Base-by-base conservation (phyloP, 768 basidiomycete species). In the Exsudoporus frostii region DNA sequence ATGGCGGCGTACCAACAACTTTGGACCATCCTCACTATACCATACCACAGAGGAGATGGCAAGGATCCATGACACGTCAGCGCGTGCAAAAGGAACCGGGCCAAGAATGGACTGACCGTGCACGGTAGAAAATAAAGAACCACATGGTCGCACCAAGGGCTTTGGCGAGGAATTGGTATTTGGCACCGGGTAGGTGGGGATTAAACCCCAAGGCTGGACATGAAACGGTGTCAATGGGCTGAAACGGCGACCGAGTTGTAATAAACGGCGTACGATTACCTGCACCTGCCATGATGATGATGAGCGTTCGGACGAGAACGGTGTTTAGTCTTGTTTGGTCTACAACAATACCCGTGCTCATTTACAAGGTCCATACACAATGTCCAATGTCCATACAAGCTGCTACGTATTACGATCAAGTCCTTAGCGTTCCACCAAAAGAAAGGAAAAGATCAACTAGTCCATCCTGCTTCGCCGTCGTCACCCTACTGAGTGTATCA, bases 81-180 rank as follows among this genome's bases (percentile, higher is more conserved):
- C 15, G 13, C 11, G 7, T 13, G 55, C 39, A 44, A 27, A 33
- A 27, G 42, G 29, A n/a, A n/a, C n/a, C 11, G 27, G 36, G 17
- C 24, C 43, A 8, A 10, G 27, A n/a, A 29, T 1, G n/a, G 9
- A 78, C 88, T 65, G 64, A 96, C 94, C 92, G 79, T 58, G 90
- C 88, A 51, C 94, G 85, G 74, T 95, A 97, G 78, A 97, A 96
- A 68, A 97, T 93, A 78, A 94, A 97, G 83, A 96, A 96, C 94
- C 94, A 97, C 94, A 97, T 96, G 24, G 85, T 82, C 32, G 93
- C 94, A 45, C 94, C 94, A 41, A 97, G 76, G 55, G 83, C 84
- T 72, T 93, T 94, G 25, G 88, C 81, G 29, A 95, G 78, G 69
- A 92, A 83, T 54, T 80, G 82, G 71, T 93, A 84, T 64, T 77